Evolutionary conservation across 441 rosid species (phyloP), one percentile per base, ranked within the genome.

Genomic region (Populus hybrid): DNA sequence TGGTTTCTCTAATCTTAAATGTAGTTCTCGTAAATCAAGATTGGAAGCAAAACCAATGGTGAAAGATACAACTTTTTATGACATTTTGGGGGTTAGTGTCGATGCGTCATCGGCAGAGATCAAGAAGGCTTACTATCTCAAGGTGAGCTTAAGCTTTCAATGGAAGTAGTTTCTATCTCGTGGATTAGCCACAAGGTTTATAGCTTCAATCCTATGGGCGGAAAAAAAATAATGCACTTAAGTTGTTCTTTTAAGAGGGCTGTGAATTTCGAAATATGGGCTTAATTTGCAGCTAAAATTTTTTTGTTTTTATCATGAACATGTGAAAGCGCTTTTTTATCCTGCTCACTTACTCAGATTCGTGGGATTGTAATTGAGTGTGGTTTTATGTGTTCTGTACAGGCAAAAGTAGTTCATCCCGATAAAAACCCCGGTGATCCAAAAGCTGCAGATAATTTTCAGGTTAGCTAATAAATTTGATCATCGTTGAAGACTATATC

Each of bases 361-460:
- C 40, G 46, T 35, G 11, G 69, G 11, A 19, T 36, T 65, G 57
- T 10, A 21, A 30, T 53, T 75, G 46, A 67, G 63, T 59, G 9
- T 36, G 35, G 24, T 53, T 66, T 53, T 69, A 11, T 82, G 28
- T 10, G 70, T 69, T 77, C 32, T 76, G 69, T 84, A 59, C 88
- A 95, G 97, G 99, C 98, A 76, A 88, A 93, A 82, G 69, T 81
- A 81, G 98, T 96, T 76, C 97, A 96, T 78, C 99, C 98, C 35
- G 99, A 96, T 82, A 96, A 94, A 89, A 96, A 94, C 86, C 95
- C 86, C 46, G 90, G 87, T 38, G 98, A 91, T 83, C 94, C 97
- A 46, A 90, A 85, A 80, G 98, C 98, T 79, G 97, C 97, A 6
- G 87, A 80, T 80, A 96, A 91, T 79, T 96, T 96, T 84, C 97